Base-by-base conservation (phyloP, 169 alveolate species). In the Plasmodium relictum region DNA sequence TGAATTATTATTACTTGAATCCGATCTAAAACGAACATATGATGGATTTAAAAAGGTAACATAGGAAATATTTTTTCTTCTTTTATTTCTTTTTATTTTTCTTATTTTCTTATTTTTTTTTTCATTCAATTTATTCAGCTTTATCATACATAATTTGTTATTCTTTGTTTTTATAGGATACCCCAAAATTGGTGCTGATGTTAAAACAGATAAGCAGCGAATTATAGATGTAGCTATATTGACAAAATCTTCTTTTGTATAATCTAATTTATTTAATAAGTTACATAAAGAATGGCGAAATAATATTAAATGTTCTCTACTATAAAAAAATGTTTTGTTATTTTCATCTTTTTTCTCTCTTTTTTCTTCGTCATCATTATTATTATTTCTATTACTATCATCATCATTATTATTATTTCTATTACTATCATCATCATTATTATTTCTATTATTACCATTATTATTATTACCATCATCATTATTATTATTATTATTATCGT, bases 111-210 rank as follows among this genome's bases (percentile, higher is more conserved):
- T 86, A 41, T 86, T 71, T 45, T 83, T 83, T 54, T 66, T 70
- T 52, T 42, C 88, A 72, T 86, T 86, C 14, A 86, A 37, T 41
- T 86, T 86, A 52, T 86, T 86, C 45, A 71, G 61, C 42, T 70
- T 86, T 44, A 65, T 62, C 92, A 86, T 86, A 42, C n/a, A 72
- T 16, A 72, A 65, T 26, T 86, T 86, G 16, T 70, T 86, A 48
- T 86, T 86, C 20, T 70, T 59, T 12, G 88, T 86, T 70, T 71
- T 86, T 24, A 86, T 86, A n/a, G 92, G 74, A 50, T 86, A 16
- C 58, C 92, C 92, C 63, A 86, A 44, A 54, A 86, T 62, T 0
- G 92, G 87, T n/a, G 92, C 86, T n/a, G 92, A 86, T 61, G 92
- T 86, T 48, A 86, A 73, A 39, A 86, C 88, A 12, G 92, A 86